Evolutionary conservation across 169 alveolate species (phyloP).

Genomic region (Besnoitia besnoiti): DNA sequence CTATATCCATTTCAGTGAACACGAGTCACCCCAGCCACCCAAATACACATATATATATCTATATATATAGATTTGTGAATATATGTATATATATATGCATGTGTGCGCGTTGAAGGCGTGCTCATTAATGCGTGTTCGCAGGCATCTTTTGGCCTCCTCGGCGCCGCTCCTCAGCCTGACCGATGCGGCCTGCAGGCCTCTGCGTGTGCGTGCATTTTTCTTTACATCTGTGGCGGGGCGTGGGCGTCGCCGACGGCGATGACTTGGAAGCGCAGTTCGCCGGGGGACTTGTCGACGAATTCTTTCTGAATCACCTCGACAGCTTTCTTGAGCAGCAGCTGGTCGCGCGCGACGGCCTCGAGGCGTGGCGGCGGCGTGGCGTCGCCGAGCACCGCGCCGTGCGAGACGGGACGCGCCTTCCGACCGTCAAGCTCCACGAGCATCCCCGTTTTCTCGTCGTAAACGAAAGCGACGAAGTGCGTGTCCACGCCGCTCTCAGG

Average conservation of each 20-base stretch:
- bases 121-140: neutral
- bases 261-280: conserved; percentile 23
- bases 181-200: neutral
- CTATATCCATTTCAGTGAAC: no score
- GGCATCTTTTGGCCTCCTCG: neutral
- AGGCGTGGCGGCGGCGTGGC: neutral
- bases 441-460: neutral
- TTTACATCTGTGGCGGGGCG: neutral
- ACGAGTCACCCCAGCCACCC: neutral
- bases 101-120: neutral
- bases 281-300: conserved; percentile 8
- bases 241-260: conserved; percentile 39
- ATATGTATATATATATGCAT: neutral
- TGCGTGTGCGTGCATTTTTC: neutral
- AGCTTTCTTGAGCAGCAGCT: conserved; percentile 49
- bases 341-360: neutral
- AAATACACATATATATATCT: neutral
- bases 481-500: conserved; percentile 34
- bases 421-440: neutral
- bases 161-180: neutral
- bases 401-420: neutral
- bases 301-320: conserved; percentile 22
- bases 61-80: neutral
- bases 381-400: neutral
- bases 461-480: conserved; percentile 3